Evolutionary conservation across 805 yeast genomes (phyloP), one percentile per base, ranked within the genome.

Genomic region (Saccharomycopsis sp.): DNA sequence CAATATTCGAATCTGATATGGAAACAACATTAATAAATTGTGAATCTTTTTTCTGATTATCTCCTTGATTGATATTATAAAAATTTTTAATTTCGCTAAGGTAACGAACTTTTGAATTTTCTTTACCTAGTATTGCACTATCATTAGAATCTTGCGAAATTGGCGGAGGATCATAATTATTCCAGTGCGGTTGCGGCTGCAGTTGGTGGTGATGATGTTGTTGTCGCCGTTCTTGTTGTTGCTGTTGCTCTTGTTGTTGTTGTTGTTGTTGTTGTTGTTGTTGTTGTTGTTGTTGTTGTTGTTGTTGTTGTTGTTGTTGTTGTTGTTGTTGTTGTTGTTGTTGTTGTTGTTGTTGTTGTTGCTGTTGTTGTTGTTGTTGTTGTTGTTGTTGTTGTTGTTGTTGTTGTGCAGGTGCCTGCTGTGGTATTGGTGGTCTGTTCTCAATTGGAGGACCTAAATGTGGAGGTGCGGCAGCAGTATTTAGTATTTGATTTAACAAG

Each of bases 51-150:
- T 40, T 29, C 20, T 19, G 17, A 16, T 32, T 31, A 11, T 31
- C 43, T 4, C 31, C 41, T 40, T 28, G 43, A 13, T 38, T 23
- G n/a, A 21, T 38, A 20, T 45, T 43, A 14, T 33, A 37, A 22
- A 44, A 58, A 54, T 13, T 50, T 39, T 7, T 54, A 45, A 5
- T 53, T 55, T 4, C 43, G 56, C 52, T 5, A 53, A 52, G 9
- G 53, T 41, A 14, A 42, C 53, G 20, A 45, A 39, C 29, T 44
- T 50, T 13, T 45, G 51, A 11, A 43, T n/a, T n/a, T n/a, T n/a
- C n/a, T n/a, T n/a, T n/a, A n/a, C n/a, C n/a, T n/a, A n/a, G n/a
- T n/a, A n/a, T n/a, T n/a, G n/a, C n/a, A n/a, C n/a, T n/a, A n/a
- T n/a, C n/a, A n/a, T n/a, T n/a, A n/a, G n/a, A n/a, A n/a, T n/a